phyloP scores from a whole-genome alignment of 805 yeast species.

The Candida nanaspora region DNA sequence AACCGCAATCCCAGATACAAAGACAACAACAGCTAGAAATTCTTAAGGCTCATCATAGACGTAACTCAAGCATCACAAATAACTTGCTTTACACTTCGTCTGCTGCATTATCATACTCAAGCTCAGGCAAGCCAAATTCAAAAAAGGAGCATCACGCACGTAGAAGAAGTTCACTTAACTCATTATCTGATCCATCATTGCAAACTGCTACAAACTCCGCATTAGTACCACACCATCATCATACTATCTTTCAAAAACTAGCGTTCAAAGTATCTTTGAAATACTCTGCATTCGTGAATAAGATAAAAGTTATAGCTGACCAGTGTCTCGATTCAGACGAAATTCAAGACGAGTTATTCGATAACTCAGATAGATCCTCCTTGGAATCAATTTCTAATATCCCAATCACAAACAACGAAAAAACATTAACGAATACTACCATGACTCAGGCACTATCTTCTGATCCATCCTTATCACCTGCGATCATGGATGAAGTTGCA shows the following conservation, averaged over 20 bases:
- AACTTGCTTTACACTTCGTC: background rate
- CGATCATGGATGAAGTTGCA: background rate
- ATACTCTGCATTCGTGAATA: constrained; percentile 24
- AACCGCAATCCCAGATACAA: background rate
- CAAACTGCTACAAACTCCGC: background rate
- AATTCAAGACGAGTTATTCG: constrained; percentile 42
- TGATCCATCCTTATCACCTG: background rate
- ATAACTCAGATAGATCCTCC: constrained; percentile 8
- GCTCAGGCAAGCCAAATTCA: background rate
- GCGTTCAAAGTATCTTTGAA: constrained; percentile 28
- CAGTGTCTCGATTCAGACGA: constrained; percentile 44
- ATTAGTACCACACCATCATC: constrained; percentile 3
- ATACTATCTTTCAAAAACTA: background rate
- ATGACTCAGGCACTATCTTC: constrained; percentile 1
- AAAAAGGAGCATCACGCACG: background rate
- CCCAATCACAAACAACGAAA: too few species aligned
- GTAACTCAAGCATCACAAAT: too few species aligned
- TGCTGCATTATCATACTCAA: background rate
- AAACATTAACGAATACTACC: background rate
- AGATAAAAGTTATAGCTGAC: constrained; percentile 38
- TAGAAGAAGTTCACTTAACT: background rate
- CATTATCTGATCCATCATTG: background rate
- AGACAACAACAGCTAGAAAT: background rate
- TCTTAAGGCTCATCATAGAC: background rate
- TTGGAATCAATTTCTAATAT: too few species aligned